Percentiles rank a stretch among this genome's conserved stretches.
These are phyloP conservation scores for Tilletia caries DNA, from an alignment of 1,284 basidiomycete genomes.

Conservation along the genomic window DNA sequence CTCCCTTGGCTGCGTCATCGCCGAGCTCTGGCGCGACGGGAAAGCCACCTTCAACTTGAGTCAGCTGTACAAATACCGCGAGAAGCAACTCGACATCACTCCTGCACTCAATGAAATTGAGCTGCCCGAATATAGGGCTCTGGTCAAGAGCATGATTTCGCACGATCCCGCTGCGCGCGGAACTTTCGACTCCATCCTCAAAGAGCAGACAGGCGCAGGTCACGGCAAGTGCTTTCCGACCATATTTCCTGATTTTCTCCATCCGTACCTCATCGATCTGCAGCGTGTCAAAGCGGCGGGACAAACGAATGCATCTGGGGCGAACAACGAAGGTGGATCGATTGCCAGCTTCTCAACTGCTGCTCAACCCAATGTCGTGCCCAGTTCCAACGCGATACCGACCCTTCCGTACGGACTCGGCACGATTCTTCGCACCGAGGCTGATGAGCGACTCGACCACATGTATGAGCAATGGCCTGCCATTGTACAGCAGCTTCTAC, in stretches of 20 bases:
- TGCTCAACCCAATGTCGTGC: not conserved
- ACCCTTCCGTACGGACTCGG: conserved; percentile 24
- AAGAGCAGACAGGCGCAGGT: conserved; percentile 67
- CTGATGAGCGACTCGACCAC: conserved; percentile 49
- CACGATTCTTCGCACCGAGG: conserved; percentile 29
- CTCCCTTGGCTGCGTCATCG: conserved; percentile 88
- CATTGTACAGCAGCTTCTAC: conserved; percentile 20
- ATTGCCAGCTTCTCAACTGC: not conserved
- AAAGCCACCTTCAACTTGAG: conserved; percentile 88
- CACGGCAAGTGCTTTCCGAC: conserved; percentile 66
- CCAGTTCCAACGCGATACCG: not conserved
- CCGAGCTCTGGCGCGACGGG: conserved; percentile 93
- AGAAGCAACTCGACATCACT: conserved; percentile 77
- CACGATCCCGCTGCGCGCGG: conserved; percentile 74
- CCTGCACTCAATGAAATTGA: conserved; percentile 71
- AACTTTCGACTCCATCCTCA: conserved; percentile 77
- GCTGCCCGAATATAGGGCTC: conserved; percentile 70
- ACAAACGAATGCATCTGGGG: not conserved
- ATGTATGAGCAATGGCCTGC: conserved; percentile 49
- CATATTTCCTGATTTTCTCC: conserved; percentile 87
- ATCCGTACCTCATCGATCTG: conserved; percentile 78
- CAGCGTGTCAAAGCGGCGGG: conserved; percentile 61
- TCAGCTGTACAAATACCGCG: conserved; percentile 91
- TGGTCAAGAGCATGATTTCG: conserved; percentile 81
- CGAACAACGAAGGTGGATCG: not conserved